Evolutionary conservation across 1,139 yeast genomes (phyloP).

Genomic region (Kurtzmaniella quercitrusa): DNA sequence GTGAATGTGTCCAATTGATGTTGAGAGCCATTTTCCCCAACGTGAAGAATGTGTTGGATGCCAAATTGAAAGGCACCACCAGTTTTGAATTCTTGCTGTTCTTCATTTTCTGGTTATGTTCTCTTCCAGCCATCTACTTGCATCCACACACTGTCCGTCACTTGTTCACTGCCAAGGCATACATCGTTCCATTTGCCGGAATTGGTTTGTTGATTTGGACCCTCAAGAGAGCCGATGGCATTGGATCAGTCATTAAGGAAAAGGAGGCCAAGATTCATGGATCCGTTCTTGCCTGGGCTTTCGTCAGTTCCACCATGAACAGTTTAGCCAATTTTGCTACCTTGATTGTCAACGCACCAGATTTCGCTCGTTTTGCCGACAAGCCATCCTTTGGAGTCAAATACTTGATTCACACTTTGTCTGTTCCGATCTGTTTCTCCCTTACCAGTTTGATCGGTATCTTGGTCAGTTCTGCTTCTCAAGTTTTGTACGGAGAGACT

Average conservation of each 20-base stretch:
- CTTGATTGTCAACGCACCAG: slow-evolving; percentile 82
- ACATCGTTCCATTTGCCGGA: slow-evolving; percentile 75
- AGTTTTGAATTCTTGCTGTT: slow-evolving; percentile 69
- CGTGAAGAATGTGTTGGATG: slow-evolving; percentile 41
- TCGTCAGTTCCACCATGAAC: slow-evolving; percentile 73
- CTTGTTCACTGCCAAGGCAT: slow-evolving; percentile 74
- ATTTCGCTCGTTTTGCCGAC: slow-evolving; percentile 79
- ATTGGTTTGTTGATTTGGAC: slow-evolving; percentile 79
- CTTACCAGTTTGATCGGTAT: slow-evolving; percentile 84
- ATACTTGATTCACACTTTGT: slow-evolving; percentile 44
- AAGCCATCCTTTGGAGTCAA: slow-evolving; percentile 38
- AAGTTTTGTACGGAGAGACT: slow-evolving; percentile 61
- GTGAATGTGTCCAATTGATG: slow-evolving; percentile 75
- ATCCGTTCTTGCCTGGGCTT: slow-evolving; percentile 73
- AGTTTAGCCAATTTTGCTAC: slow-evolving; percentile 85
- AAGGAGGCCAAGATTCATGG: slow-evolving; percentile 44
- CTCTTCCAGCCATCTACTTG: slow-evolving; percentile 75
- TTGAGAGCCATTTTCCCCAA: slow-evolving; percentile 60
- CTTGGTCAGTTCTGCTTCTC: slow-evolving; percentile 78
- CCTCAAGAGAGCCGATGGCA: slow-evolving; percentile 67
- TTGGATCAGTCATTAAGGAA: slow-evolving; percentile 62
- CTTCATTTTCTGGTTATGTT: slow-evolving; percentile 72
- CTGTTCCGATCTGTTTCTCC: slow-evolving; percentile 76
- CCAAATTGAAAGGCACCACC: slow-evolving; percentile 33
- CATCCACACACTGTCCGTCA: slow-evolving; percentile 81